Evolutionary conservation across 2,329 filamentous ascomycete genomes (phyloP), one percentile per base, ranked within the genome.

Genomic region (Paecilomyces dactylethromorphus): DNA sequence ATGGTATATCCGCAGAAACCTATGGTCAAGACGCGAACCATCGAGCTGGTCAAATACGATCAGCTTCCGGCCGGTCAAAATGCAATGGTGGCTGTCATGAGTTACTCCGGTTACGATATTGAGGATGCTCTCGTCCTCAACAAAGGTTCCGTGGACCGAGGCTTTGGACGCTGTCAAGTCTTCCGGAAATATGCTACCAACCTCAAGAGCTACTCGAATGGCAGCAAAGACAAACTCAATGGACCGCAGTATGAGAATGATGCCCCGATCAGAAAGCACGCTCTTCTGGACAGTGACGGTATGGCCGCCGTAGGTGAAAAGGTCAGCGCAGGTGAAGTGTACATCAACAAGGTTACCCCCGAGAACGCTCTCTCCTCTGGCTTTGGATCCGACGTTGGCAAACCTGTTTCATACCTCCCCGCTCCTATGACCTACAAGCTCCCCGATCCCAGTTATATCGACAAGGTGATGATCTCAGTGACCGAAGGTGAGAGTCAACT

Each of bases 101-200:
- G 92, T 54, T 99, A 94, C 76, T 97, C 93, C 11, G 94, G 94
- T 24, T 99, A 99, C 76, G 94, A 99, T 85, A 99, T 99, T 66
- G 94, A 99, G 80, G 94, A 99, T 81, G 94, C 94, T 10, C 82
- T 99, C 18, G 93, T 99, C 1, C 75, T 99, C 61, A 99, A 99
- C 80, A 97, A 97, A 78, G 92, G 92, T 10, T 97, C 92, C 0
- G 88, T 92, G 59, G 95, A 99, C 68, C 86, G 94, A 67, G 95
- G 94, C 3, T 99, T 97, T 69, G 95, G 94, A 53, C 87, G 94
- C 39, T 97, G 94, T 69, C 95, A 99, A 71, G 94, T 97, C n/a
- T 93, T 97, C 82, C 89, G 93, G 65, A 99, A 99, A 76, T 91
- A 94, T 71, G 87, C 88, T 12, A 89, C 91, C 3, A 89, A 91